phyloP scores from a whole-genome alignment of 2,329 filamentous ascomycete genomes.

The Pseudocercospora crystallina region DNA sequence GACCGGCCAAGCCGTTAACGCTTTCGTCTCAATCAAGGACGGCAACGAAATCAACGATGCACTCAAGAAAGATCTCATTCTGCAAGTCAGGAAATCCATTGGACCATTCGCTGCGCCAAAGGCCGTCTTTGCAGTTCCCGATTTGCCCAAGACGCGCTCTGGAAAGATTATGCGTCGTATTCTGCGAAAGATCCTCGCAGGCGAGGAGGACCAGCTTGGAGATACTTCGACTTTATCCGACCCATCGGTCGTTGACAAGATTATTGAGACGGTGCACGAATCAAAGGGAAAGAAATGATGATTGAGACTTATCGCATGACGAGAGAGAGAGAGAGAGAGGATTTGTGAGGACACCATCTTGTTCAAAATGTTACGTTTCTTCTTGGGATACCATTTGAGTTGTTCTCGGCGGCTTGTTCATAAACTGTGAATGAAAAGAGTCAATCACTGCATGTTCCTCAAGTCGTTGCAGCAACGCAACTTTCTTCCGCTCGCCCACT shows the following conservation, averaged over 20 bases:
- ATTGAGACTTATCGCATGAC: too few relatives aligned
- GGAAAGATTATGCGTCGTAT: slow-evolving; percentile 99
- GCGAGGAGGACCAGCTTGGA: slow-evolving; percentile 94
- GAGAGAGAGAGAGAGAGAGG: too few relatives aligned
- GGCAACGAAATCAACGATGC: slow-evolving; percentile 73
- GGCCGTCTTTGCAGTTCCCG: slow-evolving; percentile 84
- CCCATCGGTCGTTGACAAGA: slow-evolving; percentile 82
- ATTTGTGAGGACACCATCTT: too few relatives aligned
- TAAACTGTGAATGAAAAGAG: too few relatives aligned
- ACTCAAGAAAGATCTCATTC: slow-evolving; percentile 86
- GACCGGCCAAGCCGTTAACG: slow-evolving; percentile 95
- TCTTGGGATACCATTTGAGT: background rate
- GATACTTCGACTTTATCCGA: slow-evolving; percentile 93
- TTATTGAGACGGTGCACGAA: slow-evolving; percentile 77
- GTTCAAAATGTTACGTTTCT: too few relatives aligned
- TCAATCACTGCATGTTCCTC: too few relatives aligned
- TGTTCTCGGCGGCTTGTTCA: too few relatives aligned
- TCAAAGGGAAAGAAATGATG: slow-evolving; percentile 45
- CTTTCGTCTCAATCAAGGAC: slow-evolving; percentile 91
- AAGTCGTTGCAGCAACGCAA: too few relatives aligned
- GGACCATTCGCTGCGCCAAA: slow-evolving; percentile 97
- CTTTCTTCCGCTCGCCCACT: too few relatives aligned
- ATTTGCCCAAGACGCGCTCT: slow-evolving; percentile 94
- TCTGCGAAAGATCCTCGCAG: slow-evolving; percentile 92
- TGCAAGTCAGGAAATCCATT: slow-evolving; percentile 96